phyloP scores from a whole-genome alignment of 371 early-diverging fungal genomes.

The Amoeboaphelidium protococcarum region DNA sequence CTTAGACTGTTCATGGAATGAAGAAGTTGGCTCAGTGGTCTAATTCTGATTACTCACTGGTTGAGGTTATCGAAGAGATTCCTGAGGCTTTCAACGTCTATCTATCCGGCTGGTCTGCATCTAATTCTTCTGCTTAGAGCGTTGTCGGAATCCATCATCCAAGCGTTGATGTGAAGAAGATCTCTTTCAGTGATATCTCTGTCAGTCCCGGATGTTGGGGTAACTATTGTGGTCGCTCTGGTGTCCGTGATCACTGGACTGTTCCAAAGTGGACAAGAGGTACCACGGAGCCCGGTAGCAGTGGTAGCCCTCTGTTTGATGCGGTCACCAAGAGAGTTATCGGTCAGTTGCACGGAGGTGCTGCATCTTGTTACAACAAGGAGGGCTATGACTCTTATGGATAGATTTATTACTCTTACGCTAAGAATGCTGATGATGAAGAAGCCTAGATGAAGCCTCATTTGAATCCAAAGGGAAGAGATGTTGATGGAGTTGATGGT shows the following conservation, averaged over 20 bases:
- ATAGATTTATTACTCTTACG: not conserved
- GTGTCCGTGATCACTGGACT: conserved; percentile 10
- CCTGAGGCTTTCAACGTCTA: conserved; percentile 18
- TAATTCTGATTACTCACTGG: conserved; percentile 15
- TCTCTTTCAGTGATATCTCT: conserved; percentile 14
- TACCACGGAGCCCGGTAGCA: conserved; percentile 22
- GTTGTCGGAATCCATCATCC: conserved; percentile 22
- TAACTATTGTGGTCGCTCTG: conserved; percentile 5
- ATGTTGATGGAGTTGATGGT: not conserved
- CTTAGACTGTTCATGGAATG: conserved; percentile 18
- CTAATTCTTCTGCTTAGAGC: conserved; percentile 3
- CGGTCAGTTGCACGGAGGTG: conserved; percentile 22
- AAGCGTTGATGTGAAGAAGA: conserved; percentile 18
- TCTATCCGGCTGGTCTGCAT: conserved; percentile 18
- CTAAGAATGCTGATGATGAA: not conserved
- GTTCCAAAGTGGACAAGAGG: conserved; percentile 9
- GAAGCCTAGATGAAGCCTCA: not conserved
- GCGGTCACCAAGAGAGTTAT: conserved; percentile 14
- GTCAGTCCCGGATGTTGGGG: conserved; percentile 13
- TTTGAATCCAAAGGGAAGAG: not conserved
- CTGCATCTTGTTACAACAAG: conserved; percentile 15
- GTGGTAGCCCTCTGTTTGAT: conserved; percentile 21
- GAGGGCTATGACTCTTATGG: conserved; percentile 23
- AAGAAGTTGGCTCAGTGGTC: conserved; percentile 8
- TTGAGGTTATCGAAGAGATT: conserved; percentile 19